Conservation (phyloP, 352 stramenopile genomes). For the Globisporangium camurandrum region DNA sequence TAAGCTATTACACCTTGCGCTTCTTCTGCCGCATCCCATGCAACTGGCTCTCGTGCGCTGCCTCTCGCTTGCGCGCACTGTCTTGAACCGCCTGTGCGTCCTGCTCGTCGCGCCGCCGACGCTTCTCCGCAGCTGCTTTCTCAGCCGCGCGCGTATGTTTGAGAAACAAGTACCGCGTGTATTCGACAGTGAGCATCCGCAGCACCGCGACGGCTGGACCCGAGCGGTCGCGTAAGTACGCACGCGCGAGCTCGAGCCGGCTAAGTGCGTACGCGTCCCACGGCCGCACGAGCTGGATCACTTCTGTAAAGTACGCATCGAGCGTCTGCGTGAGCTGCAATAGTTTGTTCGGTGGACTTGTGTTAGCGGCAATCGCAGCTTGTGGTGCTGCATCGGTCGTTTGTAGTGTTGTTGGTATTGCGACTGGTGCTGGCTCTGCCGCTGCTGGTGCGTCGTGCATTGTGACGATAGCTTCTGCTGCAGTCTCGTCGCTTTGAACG, state of each 20-base stretch:
- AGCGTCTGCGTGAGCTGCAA: slow-evolving; percentile 24
- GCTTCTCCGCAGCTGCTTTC: slow-evolving; percentile 61
- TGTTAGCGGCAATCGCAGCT: slow-evolving; percentile 13
- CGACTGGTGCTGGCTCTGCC: not conserved
- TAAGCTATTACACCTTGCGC: no score
- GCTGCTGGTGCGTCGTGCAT: no score
- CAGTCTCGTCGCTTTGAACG: not conserved
- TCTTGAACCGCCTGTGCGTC: slow-evolving; percentile 49
- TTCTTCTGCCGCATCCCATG: slow-evolving; percentile 74
- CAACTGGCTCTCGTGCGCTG: slow-evolving; percentile 73
- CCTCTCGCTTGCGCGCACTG: slow-evolving; percentile 60
- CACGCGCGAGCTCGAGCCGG: slow-evolving; percentile 51
- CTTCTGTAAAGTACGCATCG: slow-evolving; percentile 51
- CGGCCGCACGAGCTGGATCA: slow-evolving; percentile 47
- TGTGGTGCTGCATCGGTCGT: not conserved
- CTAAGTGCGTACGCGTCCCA: slow-evolving; percentile 66
- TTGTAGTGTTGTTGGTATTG: no score
- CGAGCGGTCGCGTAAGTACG: slow-evolving; percentile 46
- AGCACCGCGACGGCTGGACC: slow-evolving; percentile 61
- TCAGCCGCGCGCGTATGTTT: slow-evolving; percentile 75
- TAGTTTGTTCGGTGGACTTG: no score
- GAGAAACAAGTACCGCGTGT: slow-evolving; percentile 78
- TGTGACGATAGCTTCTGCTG: not conserved
- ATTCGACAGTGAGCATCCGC: slow-evolving; percentile 69
- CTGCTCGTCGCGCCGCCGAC: slow-evolving; percentile 59